These are phyloP conservation scores for Aureobasidium vineae DNA, from an alignment of 2,329 filamentous ascomycete genomes.

Conservation along the genomic window DNA sequence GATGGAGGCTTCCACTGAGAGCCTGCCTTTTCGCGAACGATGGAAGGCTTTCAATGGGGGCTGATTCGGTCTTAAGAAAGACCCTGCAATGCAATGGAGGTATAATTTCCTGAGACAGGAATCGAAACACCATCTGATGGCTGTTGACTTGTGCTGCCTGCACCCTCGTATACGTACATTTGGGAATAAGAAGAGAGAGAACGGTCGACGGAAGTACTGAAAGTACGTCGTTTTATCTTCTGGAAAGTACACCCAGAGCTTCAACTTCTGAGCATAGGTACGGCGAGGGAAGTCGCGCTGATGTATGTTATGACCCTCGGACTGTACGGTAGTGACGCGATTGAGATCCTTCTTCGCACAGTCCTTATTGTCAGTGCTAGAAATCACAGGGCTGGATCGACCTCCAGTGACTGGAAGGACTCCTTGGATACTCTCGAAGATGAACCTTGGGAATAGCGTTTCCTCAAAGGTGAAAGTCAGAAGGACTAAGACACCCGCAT, in stretches of 20 bases:
- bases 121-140: too few species aligned
- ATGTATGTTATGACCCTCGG: neutral
- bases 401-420: neutral
- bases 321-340: neutral
- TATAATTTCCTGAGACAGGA: too few species aligned
- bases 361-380: neutral
- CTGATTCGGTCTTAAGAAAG: too few species aligned
- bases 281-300: conserved; percentile 29
- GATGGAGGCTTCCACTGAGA: too few species aligned
- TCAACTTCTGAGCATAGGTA: conserved; percentile 31
- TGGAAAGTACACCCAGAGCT: conserved; percentile 33
- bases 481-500: conserved; percentile 30
- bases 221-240: conserved; percentile 42
- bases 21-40: too few species aligned
- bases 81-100: too few species aligned
- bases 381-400: neutral
- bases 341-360: conserved; percentile 10
- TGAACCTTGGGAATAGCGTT: conserved; percentile 40
- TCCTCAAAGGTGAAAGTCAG: conserved; percentile 39
- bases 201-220: conserved; percentile 45
- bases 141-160: too few species aligned
- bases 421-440: conserved; percentile 31
- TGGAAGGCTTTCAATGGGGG: too few species aligned
- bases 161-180: conserved; percentile 31
- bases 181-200: conserved; percentile 43